Evolutionary conservation across 129 eudicot genomes (phyloP).

Genomic region (Logfia minima): DNA sequence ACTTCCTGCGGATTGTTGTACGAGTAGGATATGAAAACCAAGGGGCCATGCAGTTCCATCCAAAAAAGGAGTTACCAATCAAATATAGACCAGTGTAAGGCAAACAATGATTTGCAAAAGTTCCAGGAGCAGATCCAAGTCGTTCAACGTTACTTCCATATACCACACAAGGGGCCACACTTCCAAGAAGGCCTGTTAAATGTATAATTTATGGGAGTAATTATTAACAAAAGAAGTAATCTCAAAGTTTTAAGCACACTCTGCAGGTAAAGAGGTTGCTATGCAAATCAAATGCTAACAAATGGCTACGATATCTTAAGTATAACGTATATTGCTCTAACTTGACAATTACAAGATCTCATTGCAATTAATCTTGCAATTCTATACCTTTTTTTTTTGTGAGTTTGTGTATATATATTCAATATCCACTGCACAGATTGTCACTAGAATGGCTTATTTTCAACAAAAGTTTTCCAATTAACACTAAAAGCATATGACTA

Average conservation of each 20-base stretch:
- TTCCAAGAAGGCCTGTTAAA: slow-evolving; percentile 78
- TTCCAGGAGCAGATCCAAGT: slow-evolving; percentile 79
- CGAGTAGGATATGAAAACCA: slow-evolving; percentile 87
- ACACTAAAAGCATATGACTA: too few relatives aligned
- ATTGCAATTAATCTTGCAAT: neutral
- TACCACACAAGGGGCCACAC: slow-evolving; percentile 93
- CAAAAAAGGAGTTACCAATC: slow-evolving; percentile 66
- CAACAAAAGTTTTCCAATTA: neutral
- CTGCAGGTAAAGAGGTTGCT: neutral
- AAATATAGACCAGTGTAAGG: slow-evolving; percentile 78
- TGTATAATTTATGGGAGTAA: neutral
- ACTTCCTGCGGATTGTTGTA: slow-evolving; percentile 77
- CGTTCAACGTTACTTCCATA: slow-evolving; percentile 87
- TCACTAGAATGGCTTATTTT: neutral
- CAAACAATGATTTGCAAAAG: slow-evolving; percentile 85
- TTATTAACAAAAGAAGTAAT: neutral
- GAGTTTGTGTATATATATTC: neutral
- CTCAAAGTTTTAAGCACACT: neutral
- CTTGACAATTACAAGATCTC: neutral
- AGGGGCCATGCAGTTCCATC: slow-evolving; percentile 85
- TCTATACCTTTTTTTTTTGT: neutral
- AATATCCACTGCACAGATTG: neutral
- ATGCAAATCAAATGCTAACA: neutral
- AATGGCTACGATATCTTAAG: neutral
- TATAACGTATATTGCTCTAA: neutral